Conservation (phyloP, 2,329 filamentous ascomycete genomes). For the Pseudocercospora eumusae region DNA sequence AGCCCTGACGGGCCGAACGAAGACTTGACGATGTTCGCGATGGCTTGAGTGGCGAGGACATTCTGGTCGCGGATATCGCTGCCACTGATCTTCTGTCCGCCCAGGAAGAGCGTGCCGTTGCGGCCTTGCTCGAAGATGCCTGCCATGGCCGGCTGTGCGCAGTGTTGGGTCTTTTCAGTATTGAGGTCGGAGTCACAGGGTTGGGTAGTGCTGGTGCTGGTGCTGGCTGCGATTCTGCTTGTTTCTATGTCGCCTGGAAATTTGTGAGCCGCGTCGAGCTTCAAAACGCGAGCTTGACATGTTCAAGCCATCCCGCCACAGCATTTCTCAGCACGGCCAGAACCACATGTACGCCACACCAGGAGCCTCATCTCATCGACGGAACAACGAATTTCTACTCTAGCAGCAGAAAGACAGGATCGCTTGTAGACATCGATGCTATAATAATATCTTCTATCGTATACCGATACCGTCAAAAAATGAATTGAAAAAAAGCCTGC, state of each 20-base stretch:
- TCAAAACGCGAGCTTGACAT: constrained; percentile 3
- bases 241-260: constrained; percentile 5
- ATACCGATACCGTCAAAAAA: too few relatives aligned
- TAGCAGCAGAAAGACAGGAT: too few relatives aligned
- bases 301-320: neutral
- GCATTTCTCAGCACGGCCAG: constrained; percentile 4
- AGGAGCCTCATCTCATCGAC: neutral
- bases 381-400: too few relatives aligned
- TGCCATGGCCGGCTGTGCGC: constrained; percentile 63
- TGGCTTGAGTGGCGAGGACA: constrained; percentile 92
- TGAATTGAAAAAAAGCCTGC: too few relatives aligned
- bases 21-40: constrained; percentile 98
- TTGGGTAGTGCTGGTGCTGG: neutral
- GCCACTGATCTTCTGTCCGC: constrained; percentile 95
- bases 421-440: too few relatives aligned
- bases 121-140: constrained; percentile 94
- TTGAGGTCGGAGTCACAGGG: neutral
- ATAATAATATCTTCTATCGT: too few relatives aligned
- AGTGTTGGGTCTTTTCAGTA: neutral
- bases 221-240: neutral
- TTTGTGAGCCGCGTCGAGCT: constrained; percentile 10
- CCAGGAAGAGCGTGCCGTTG: constrained; percentile 94
- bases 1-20: constrained; percentile 96
- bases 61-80: constrained; percentile 97
- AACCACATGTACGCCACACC: too few relatives aligned